phyloP scores from a whole-genome alignment of 768 basidiomycete species.

The Mrakia blollopis region DNA sequence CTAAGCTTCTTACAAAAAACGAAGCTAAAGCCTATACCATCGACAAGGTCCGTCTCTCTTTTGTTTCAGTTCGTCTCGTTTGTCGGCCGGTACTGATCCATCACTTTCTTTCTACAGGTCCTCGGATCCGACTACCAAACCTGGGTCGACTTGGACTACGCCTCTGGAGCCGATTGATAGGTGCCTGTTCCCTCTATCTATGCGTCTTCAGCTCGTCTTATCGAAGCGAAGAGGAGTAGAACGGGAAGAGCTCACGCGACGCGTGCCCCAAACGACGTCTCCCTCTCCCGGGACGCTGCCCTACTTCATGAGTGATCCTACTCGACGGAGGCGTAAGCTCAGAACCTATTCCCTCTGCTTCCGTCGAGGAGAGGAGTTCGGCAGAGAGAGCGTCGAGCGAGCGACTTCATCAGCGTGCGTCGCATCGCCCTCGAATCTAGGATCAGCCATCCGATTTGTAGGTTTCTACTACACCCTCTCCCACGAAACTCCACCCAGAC shows the following conservation, averaged over 20 bases:
- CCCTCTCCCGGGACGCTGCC: neutral
- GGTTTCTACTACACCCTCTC: too few species aligned
- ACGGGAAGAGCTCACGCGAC: neutral
- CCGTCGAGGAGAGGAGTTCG: too few species aligned
- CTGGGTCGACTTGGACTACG: conserved; percentile 8
- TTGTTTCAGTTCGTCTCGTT: neutral
- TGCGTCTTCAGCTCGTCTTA: too few species aligned
- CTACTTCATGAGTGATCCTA: neutral
- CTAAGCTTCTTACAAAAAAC: neutral
- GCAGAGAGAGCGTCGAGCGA: too few species aligned
- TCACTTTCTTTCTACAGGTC: neutral
- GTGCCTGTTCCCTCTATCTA: too few species aligned
- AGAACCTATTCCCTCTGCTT: too few species aligned
- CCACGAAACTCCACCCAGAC: too few species aligned
- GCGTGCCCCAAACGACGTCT: neutral
- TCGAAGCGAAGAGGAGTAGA: neutral
- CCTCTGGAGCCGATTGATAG: neutral
- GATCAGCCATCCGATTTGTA: too few species aligned
- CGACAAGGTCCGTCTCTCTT: neutral
- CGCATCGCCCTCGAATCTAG: too few species aligned
- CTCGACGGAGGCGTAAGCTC: too few species aligned
- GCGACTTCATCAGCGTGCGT: too few species aligned
- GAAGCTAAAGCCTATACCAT: conserved; percentile 7
- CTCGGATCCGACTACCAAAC: neutral
- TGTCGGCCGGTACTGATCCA: neutral